A percentile compares a stretch with the other conserved stretches of the same genome.
Evolutionary conservation across 805 yeast genomes (phyloP).

Genomic region (Metschnikowia koreensis): DNA sequence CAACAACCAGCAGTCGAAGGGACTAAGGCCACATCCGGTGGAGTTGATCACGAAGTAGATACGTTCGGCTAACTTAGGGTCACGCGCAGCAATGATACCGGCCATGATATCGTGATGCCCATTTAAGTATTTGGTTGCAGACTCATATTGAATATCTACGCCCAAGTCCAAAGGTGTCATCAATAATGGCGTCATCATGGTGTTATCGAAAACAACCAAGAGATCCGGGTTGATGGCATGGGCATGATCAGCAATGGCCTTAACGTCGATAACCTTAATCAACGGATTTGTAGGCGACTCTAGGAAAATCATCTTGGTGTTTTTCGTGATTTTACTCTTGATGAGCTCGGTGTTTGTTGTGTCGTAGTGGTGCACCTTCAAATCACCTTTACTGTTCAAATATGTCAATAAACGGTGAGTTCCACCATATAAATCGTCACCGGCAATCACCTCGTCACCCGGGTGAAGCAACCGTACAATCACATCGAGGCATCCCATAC

Average conservation of each 20-base stretch:
- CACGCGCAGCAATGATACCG: slow-evolving; percentile 77
- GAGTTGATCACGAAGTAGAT: slow-evolving; percentile 80
- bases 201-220: slow-evolving; percentile 84
- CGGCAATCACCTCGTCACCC: slow-evolving; percentile 90
- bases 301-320: slow-evolving; percentile 75
- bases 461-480: slow-evolving; percentile 71
- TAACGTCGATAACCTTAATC: slow-evolving; percentile 81
- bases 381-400: slow-evolving; percentile 58
- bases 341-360: slow-evolving; percentile 71
- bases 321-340: slow-evolving; percentile 49
- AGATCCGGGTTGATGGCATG: slow-evolving; percentile 66
- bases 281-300: slow-evolving; percentile 95
- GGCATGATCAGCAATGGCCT: slow-evolving; percentile 61
- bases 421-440: slow-evolving; percentile 94
- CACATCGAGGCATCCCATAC: slow-evolving; percentile 92
- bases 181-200: slow-evolving; percentile 92
- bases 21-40: slow-evolving; percentile 87
- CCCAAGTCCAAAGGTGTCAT: slow-evolving; percentile 85
- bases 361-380: slow-evolving; percentile 73
- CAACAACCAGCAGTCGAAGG: slow-evolving; percentile 89
- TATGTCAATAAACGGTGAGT: slow-evolving; percentile 82
- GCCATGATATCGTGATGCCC: slow-evolving; percentile 99
- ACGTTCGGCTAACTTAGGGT: slow-evolving; percentile 60
- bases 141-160: slow-evolving; percentile 88
- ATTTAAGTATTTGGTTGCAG: slow-evolving; percentile 88